Base-by-base conservation (phyloP, 768 basidiomycete genomes). In the Amanita jacksonii region DNA sequence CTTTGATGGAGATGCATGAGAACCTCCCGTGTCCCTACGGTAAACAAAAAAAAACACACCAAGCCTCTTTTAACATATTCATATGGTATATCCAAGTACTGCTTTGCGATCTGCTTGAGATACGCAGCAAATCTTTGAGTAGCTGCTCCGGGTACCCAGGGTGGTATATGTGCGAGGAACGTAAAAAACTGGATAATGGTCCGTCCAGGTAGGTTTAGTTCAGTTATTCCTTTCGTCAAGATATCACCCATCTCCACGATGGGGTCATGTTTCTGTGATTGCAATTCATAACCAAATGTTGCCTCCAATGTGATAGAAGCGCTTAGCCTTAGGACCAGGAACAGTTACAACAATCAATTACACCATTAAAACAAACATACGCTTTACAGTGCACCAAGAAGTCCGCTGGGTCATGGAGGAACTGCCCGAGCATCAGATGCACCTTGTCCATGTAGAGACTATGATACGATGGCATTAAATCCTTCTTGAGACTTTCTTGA, bases 101-200 rank as follows among this genome's bases (percentile, higher is more conserved):
- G 13, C 9, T 9, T 22, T 7, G 12, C 24, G 7, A 8, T 18
- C 20, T 20, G 8, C 33, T 24, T 44, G 4, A 24, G 22, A 3
- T 44, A 12, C 10, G 43, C 36, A 4, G 33, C 43, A n/a, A 28
- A 16, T 18, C 20, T 35, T 31, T 44, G 43, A 3, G 40, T 37
- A 12, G 43, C 34, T 37, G 69, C 67, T 0, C 73, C 73, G 3
- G 70, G 72, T 6, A 73, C 28, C 69, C 69, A 74, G 25, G 49
- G 54, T 0, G 73, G 73, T 8, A 74, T 50, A 30, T 69, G 58
- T 54, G 65, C 64, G 41, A 74, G 38, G 55, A 46, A 5, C 49
- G 49, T 60, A 13, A 64, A 38, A 8, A 51, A 46, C 27, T 64
- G 58, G 6, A 62, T 52, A 2, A 53, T 22, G 7, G 47, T 46